Evolutionary conservation across 2,329 filamentous ascomycete species (phyloP), one percentile per base, ranked within the genome.

Genomic region (Fusarium stilboides): DNA sequence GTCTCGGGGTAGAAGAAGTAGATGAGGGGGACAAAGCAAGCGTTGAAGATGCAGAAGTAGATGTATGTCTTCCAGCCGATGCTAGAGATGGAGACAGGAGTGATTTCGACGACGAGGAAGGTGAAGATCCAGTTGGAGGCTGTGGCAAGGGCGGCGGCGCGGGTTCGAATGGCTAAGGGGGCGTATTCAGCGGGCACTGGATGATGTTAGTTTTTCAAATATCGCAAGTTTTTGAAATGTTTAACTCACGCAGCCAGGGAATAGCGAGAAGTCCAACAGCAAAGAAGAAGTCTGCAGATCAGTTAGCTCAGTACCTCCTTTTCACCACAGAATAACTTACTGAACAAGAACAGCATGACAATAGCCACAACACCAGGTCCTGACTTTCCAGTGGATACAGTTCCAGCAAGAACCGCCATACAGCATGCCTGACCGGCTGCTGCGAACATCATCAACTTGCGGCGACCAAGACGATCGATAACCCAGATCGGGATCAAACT

Each of bases 391-490:
- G 80, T 74, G 12, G 76, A 80, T 1, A 84, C 80, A 0, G 83
- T 83, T 10, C 80, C 81, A 4, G 82, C 81, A 12, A 85, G 75
- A 3, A 84, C 75, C 13, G 80, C 80, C 83, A 86, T 85, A 61
- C 83, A 85, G 5, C 62, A 70, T 57, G 76, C 74, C 42, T 81
- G 79, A 2, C 78, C 79, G 3, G 64, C 72, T 14, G 74, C 77
- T 2, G 78, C 77, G 22, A 80, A 88, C 74, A 89, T 83, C 83
- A 90, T 87, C 75, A 89, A 80, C 72, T 87, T 88, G 10, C 88
- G 80, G 7, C 87, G 83, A 19, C 87, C 88, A 66, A 84, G 84
- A 3, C 75, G 74, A 36, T 80, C 78, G 28, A 80, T 78, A 24
- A 78, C 57, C 75, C 77, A 80, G 34, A 79, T 78, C 0, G 77